Evolutionary conservation across 1,284 basidiomycete genomes (phyloP).

Genomic region (Moniliophthora roreri): DNA sequence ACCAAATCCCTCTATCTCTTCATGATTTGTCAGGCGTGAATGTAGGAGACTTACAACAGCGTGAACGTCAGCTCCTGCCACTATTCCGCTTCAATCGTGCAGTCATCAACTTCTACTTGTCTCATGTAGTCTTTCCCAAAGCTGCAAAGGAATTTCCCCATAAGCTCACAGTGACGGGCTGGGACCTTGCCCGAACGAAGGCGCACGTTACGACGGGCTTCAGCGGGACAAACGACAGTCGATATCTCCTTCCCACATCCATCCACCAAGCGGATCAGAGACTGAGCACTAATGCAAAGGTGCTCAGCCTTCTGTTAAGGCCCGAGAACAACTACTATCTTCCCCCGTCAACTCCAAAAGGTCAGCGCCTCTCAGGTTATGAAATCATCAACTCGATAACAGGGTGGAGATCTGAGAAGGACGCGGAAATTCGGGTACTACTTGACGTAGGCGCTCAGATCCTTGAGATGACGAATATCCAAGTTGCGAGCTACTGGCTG

Average conservation of each 20-base stretch:
- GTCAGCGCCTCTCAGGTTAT: background rate
- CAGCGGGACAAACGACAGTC: slow-evolving; percentile 56
- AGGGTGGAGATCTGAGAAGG: slow-evolving; percentile 32
- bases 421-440: slow-evolving; percentile 30
- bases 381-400: slow-evolving; percentile 29
- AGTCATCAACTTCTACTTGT: slow-evolving; percentile 49
- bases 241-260: slow-evolving; percentile 44
- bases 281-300: slow-evolving; percentile 46
- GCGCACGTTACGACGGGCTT: slow-evolving; percentile 45
- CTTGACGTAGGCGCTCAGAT: slow-evolving; percentile 14
- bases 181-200: slow-evolving; percentile 48
- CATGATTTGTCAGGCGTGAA: background rate
- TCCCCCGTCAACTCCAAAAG: slow-evolving; percentile 17
- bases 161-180: slow-evolving; percentile 47
- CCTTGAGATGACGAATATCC: slow-evolving; percentile 5
- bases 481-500: slow-evolving; percentile 36
- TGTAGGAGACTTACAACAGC: slow-evolving; percentile 22
- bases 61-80: background rate
- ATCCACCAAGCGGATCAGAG: slow-evolving; percentile 46
- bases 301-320: slow-evolving; percentile 41
- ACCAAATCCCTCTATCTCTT: slow-evolving; percentile 16
- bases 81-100: slow-evolving; percentile 36
- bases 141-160: slow-evolving; percentile 45
- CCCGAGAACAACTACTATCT: slow-evolving; percentile 42
- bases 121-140: slow-evolving; percentile 45